Evolutionary conservation across 371 early-diverging fungal genomes (phyloP), one percentile per base, ranked within the genome.

Genomic region (Syncephalastrum sp.): DNA sequence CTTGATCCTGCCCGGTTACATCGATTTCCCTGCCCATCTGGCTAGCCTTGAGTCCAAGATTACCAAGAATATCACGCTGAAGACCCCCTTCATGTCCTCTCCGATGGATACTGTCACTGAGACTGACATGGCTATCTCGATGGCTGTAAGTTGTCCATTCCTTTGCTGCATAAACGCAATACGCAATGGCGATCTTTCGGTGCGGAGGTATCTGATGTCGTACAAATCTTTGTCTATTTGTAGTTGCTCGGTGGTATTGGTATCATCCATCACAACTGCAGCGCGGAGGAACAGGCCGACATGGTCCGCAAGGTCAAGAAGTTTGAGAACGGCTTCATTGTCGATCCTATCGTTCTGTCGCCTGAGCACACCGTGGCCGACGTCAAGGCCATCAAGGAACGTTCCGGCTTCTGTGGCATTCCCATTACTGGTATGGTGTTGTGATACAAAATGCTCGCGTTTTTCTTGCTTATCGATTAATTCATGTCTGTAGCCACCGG

Each of bases 101-200:
- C 96, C 98, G 61, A 97, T 97, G 98, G 98, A 97, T 77, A 97
- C 98, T 47, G 98, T 97, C 41, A 96, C 98, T 41, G 97, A 97
- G 80, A 77, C 93, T 29, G 89, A 91, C 23, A 98, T 98, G 98
- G 98, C 96, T 57, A 94, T 96, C 68, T 86, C 91, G 63, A 94
- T 98, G 93, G 97, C 97, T 56, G 82, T 92, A 74, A 87, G 85
- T 78, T 42, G 17, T 42, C 4, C 10, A 50, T 53, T 25, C 55
- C 12, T 47, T 47, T 33, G 38, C 38, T 33, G 38, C 38, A 33
- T 33, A 10, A 33, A 33, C 8, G 38, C 38, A 33, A 33, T 5
- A 33, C 8, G 38, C 38, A 33, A 33, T 5, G 10, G 10, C 8
- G 4, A 33, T 33, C 38, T 5, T 33, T 33, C 8, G 21, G 21